Evolutionary conservation across 345 rosid species (phyloP).

Genomic region (Eucalyptus paniculata): DNA sequence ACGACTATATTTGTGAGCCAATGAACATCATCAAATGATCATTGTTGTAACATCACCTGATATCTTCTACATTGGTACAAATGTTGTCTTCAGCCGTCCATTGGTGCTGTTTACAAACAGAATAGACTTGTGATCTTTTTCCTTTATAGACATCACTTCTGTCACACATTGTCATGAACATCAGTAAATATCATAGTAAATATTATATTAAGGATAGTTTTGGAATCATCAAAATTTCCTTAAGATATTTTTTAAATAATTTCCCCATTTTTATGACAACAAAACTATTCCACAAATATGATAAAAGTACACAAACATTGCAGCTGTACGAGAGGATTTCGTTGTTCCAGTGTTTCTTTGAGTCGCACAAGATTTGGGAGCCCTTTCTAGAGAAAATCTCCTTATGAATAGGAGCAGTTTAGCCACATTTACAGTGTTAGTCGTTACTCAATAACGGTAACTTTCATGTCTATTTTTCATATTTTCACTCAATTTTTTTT

Average conservation of each 20-base stretch:
- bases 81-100: fast-evolving
- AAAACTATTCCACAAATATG: no score
- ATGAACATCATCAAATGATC: not conserved
- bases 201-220: no score
- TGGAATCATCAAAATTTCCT: no score
- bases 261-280: fast-evolving
- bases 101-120: not conserved
- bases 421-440: not conserved
- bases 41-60: not conserved
- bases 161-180: not conserved
- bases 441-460: not conserved
- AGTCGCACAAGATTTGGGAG: not conserved
- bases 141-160: not conserved
- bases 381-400: not conserved
- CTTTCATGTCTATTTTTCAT: not conserved
- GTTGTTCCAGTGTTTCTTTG: fast-evolving
- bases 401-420: not conserved
- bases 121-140: no score
- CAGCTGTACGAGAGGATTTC: fast-evolving
- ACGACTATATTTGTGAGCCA: not conserved
- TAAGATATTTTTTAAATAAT: no score
- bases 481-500: not conserved
- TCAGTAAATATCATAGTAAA: no score
- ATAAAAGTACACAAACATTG: no score
- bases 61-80: not conserved